Percentiles rank a stretch among this genome's conserved stretches.
These are phyloP conservation scores for Suhomyces ambrosiae DNA, from an alignment of 1,139 yeast genomes.

Conservation along the genomic window DNA sequence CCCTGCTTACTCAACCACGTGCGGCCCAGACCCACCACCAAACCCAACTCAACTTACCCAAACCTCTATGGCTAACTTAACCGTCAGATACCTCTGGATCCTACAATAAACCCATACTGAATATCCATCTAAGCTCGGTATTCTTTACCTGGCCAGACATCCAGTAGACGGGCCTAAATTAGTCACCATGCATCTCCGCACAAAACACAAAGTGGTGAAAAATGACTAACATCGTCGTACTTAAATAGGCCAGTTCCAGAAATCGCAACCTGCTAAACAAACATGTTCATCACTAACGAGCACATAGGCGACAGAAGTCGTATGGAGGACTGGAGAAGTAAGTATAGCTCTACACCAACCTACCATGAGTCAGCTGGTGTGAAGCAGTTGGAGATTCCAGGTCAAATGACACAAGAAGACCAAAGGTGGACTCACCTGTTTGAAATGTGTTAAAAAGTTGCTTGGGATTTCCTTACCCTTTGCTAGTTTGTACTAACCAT, in stretches of 20 bases:
- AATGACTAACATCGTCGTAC: conserved; percentile 9
- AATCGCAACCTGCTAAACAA: not conserved
- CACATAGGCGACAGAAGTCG: conserved; percentile 81
- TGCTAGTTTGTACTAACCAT: conserved; percentile 13
- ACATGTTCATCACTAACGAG: conserved; percentile 81
- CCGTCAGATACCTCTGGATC: too few relatives aligned
- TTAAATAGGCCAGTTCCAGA: conserved; percentile 1
- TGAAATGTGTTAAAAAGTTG: not conserved
- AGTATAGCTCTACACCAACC: conserved; percentile 24
- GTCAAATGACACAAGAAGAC: too few relatives aligned
- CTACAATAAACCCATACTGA: too few relatives aligned
- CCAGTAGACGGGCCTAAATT: not conserved
- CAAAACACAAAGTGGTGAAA: conserved; percentile 4
- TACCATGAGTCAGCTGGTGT: too few relatives aligned
- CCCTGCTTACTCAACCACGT: too few relatives aligned
- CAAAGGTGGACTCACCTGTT: too few relatives aligned
- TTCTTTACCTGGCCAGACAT: not conserved
- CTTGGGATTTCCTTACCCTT: not conserved
- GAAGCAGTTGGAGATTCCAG: too few relatives aligned
- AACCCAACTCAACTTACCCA: too few relatives aligned
- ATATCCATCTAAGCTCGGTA: too few relatives aligned
- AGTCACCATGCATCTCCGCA: conserved; percentile 3
- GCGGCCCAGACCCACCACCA: too few relatives aligned
- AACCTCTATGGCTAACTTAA: too few relatives aligned
- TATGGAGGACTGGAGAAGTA: conserved; percentile 89